phyloP scores from a whole-genome alignment of 768 basidiomycete genomes.

The Boletus reticulatus region DNA sequence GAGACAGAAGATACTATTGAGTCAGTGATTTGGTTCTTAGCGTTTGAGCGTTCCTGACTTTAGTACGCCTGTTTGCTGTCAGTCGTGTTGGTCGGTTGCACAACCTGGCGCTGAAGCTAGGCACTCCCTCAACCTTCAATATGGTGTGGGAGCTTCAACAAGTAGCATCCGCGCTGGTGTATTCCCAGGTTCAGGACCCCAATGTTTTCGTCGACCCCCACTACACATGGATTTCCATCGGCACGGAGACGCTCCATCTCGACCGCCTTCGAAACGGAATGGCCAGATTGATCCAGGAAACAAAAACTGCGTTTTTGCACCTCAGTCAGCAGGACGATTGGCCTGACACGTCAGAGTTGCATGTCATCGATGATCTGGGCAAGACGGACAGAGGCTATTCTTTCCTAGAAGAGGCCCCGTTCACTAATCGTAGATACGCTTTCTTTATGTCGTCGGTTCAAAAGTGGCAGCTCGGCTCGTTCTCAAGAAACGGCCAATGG shows the following conservation, averaged over 20 bases:
- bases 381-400: not conserved
- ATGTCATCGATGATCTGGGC: not conserved
- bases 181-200: not conserved
- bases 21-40: too few relatives aligned
- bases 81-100: not conserved
- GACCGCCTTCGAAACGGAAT: not conserved
- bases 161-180: not conserved
- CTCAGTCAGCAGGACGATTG: not conserved
- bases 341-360: not conserved
- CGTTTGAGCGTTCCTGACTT: too few relatives aligned
- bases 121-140: not conserved
- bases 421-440: accelerated
- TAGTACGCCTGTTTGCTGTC: too few relatives aligned
- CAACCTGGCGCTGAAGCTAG: not conserved
- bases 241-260: not conserved
- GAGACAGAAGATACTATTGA: too few relatives aligned
- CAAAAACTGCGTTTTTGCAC: not conserved
- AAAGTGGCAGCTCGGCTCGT: not conserved
- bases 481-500: not conserved
- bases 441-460: not conserved
- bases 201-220: not conserved
- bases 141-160: conserved; percentile 11
- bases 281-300: not conserved
- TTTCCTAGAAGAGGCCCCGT: not conserved
- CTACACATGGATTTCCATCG: not conserved